Conservation (phyloP, 1,284 basidiomycete species). For the Mycosarcoma maydis region DNA sequence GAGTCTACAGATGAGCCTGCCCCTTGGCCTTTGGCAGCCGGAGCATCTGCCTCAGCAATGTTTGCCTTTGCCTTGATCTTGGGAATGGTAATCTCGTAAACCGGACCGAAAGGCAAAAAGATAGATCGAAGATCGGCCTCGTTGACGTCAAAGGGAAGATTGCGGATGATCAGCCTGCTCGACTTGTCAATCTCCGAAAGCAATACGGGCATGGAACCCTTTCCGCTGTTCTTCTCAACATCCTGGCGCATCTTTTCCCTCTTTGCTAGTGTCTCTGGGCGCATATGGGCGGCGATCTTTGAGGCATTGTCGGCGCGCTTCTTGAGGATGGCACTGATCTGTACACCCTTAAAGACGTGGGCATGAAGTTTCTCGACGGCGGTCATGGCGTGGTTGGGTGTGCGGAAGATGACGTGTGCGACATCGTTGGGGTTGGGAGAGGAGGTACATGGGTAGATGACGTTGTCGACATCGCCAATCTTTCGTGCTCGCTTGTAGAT, state of each 20-base stretch:
- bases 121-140: constrained; percentile 86
- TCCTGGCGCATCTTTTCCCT: constrained; percentile 68
- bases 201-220: constrained; percentile 42
- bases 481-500: constrained; percentile 65
- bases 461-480: constrained; percentile 64
- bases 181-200: constrained; percentile 43
- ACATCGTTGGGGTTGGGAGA: constrained; percentile 54
- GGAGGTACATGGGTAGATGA: constrained; percentile 46
- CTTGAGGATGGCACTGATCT: constrained; percentile 89
- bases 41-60: constrained; percentile 47
- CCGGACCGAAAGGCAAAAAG: constrained; percentile 88
- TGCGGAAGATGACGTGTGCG: constrained; percentile 81
- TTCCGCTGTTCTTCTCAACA: constrained; percentile 52
- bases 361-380: constrained; percentile 87
- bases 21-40: constrained; percentile 7
- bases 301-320: constrained; percentile 76
- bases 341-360: constrained; percentile 88
- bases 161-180: constrained; percentile 89
- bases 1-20: constrained; percentile 27
- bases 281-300: constrained; percentile 71
- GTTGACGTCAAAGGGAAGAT: constrained; percentile 76
- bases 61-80: constrained; percentile 32
- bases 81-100: constrained; percentile 86
- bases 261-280: constrained; percentile 67
- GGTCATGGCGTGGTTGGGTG: constrained; percentile 76